Conservation (phyloP, 768 basidiomycete species). For the Collybia sordida region DNA sequence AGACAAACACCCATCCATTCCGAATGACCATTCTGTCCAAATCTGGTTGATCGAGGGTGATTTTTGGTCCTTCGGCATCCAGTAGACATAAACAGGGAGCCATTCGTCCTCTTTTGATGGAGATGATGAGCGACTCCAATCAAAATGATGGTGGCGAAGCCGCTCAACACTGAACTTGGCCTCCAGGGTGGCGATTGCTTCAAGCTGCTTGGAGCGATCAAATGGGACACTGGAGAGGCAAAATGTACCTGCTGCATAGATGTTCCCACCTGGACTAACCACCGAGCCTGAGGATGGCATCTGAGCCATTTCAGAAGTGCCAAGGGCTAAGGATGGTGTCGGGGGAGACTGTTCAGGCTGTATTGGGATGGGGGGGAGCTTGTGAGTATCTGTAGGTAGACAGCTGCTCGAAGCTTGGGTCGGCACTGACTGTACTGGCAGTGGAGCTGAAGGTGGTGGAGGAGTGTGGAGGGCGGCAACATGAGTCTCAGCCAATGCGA, state of each 20-base stretch:
- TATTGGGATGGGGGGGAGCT: no score
- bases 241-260: not conserved
- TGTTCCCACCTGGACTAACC: not conserved
- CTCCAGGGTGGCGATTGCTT: not conserved
- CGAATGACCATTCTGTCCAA: constrained; percentile 25
- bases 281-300: not conserved
- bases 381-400: no score
- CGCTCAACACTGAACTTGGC: not conserved
- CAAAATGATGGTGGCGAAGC: constrained; percentile 13
- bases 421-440: not conserved
- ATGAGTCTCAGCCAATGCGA: not conserved
- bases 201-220: no score
- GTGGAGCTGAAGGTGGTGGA: not conserved
- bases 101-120: constrained; percentile 17
- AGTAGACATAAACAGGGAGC: constrained; percentile 23
- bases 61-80: constrained; percentile 9
- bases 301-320: no score
- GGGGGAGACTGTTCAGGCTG: no score
- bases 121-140: constrained; percentile 18
- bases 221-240: not conserved
- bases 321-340: no score
- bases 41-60: constrained; percentile 17
- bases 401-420: no score
- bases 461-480: not conserved
- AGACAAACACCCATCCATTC: constrained; percentile 24